Evolutionary conservation across 192 early-diverging fungal species (phyloP).

Genomic region (Backusella psychrophila): DNA sequence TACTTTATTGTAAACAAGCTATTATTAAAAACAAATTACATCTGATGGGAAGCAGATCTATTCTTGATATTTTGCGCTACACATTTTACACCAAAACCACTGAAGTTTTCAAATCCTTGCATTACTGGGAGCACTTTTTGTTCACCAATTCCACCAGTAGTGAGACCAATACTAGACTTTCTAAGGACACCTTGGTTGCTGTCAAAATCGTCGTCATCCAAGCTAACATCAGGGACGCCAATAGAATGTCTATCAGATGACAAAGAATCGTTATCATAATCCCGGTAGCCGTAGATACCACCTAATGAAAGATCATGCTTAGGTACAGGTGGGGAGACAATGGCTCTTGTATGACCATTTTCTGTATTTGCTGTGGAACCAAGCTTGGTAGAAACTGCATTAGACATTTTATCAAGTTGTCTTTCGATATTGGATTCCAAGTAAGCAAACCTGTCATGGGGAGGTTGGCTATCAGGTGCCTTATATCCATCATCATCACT

Average conservation of each 20-base stretch:
- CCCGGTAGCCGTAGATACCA: not conserved
- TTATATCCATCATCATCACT: not conserved
- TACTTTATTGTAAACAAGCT: not conserved
- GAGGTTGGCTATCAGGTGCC: not conserved
- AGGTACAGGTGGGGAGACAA: not conserved
- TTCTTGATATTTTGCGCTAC: not conserved
- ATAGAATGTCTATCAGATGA: not conserved
- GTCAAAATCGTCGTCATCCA: not conserved
- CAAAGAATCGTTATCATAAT: not conserved
- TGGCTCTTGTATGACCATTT: not conserved
- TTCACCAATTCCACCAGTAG: not conserved
- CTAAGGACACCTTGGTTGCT: not conserved
- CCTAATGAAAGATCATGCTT: not conserved
- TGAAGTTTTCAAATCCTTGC: constrained; percentile 1
- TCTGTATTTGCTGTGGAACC: not conserved
- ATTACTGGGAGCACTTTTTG: not conserved
- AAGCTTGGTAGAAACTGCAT: not conserved
- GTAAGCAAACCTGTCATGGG: not conserved
- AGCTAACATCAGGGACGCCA: not conserved
- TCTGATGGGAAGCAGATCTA: not conserved
- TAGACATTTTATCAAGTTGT: not conserved
- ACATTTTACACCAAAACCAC: constrained; percentile 2
- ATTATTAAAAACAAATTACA: not conserved
- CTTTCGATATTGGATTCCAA: not conserved
- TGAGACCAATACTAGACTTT: not conserved